A percentile compares a stretch with the other conserved stretches of the same genome.
Evolutionary conservation across 2,329 filamentous ascomycete genomes (phyloP).

Genomic region (Microdochium paspali): DNA sequence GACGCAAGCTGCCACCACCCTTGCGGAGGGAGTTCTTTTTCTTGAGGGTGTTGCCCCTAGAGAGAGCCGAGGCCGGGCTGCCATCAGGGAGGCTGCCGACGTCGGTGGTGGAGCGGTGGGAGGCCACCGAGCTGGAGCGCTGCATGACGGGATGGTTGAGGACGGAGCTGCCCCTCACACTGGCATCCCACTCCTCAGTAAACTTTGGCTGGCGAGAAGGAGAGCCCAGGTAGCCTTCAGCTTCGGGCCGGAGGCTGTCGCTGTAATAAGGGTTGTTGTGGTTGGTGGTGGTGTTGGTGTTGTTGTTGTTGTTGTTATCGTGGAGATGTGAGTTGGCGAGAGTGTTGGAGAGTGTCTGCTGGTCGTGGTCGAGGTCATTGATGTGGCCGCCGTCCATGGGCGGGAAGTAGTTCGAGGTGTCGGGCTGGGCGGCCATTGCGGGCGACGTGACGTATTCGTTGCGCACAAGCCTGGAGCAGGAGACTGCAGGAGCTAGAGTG

Average conservation of each 20-base stretch:
- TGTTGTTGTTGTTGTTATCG: not conserved
- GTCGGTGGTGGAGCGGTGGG: constrained; percentile 31
- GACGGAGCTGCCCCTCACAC: constrained; percentile 56
- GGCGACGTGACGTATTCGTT: not conserved
- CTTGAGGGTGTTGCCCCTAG: constrained; percentile 65
- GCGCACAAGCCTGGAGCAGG: not conserved
- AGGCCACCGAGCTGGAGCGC: constrained; percentile 52
- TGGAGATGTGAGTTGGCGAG: constrained; percentile 7
- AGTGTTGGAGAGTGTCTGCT: constrained; percentile 9
- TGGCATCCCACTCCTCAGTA: constrained; percentile 63
- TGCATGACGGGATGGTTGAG: constrained; percentile 46
- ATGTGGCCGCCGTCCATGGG: not conserved
- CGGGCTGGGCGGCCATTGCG: not conserved
- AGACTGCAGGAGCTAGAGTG: too few relatives aligned
- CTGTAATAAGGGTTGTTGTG: constrained; percentile 3
- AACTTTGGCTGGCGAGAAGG: constrained; percentile 37
- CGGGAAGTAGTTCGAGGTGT: not conserved
- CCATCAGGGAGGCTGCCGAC: constrained; percentile 21
- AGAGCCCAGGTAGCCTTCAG: not conserved
- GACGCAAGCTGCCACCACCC: constrained; percentile 58
- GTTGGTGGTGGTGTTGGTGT: constrained; percentile 10
- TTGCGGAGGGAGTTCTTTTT: constrained; percentile 77
- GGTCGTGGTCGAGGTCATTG: constrained; percentile 3
- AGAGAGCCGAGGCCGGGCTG: constrained; percentile 26
- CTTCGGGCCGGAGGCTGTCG: constrained; percentile 8